These are phyloP conservation scores for Amanita muscaria DNA, from an alignment of 768 basidiomycete genomes.

Conservation along the genomic window DNA sequence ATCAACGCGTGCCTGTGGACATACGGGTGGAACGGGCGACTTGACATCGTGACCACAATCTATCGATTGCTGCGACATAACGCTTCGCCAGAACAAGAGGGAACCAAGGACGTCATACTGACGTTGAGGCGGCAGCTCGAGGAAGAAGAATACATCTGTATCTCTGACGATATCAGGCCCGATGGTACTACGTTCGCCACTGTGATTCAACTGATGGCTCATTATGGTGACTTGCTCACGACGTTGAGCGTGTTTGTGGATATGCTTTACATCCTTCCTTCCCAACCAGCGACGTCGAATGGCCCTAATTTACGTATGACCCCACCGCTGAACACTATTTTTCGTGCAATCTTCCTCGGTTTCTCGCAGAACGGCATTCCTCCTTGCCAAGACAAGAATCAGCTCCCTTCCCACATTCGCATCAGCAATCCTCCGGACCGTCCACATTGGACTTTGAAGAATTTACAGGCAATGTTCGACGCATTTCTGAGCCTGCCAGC, in stretches of 20 bases:
- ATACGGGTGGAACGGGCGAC: constrained; percentile 41
- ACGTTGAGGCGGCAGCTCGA: constrained; percentile 28
- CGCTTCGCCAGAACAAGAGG: constrained; percentile 23
- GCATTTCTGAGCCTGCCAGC: constrained; percentile 52
- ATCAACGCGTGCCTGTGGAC: constrained; percentile 68
- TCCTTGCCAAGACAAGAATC: constrained; percentile 8
- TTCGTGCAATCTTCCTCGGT: constrained; percentile 68
- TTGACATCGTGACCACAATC: constrained; percentile 50
- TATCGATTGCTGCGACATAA: constrained; percentile 60
- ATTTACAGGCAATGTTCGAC: constrained; percentile 49
- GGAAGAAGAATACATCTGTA: constrained; percentile 36
- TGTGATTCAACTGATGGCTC: constrained; percentile 63
- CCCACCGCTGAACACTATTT: constrained; percentile 36
- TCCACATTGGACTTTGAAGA: constrained; percentile 47
- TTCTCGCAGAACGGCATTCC: constrained; percentile 52
- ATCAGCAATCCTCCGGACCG: constrained; percentile 10
- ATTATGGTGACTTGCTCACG: constrained; percentile 54
- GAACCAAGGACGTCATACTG: constrained; percentile 26
- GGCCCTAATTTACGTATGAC: constrained; percentile 22
- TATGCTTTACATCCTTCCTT: constrained; percentile 45
- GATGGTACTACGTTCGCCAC: constrained; percentile 59
- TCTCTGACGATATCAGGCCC: constrained; percentile 38
- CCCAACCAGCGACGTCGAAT: constrained; percentile 28
- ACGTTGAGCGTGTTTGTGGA: constrained; percentile 56
- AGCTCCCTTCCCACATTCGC: neutral